phyloP scores from a whole-genome alignment of 257 asterid species.

The Ilex asprella region DNA sequence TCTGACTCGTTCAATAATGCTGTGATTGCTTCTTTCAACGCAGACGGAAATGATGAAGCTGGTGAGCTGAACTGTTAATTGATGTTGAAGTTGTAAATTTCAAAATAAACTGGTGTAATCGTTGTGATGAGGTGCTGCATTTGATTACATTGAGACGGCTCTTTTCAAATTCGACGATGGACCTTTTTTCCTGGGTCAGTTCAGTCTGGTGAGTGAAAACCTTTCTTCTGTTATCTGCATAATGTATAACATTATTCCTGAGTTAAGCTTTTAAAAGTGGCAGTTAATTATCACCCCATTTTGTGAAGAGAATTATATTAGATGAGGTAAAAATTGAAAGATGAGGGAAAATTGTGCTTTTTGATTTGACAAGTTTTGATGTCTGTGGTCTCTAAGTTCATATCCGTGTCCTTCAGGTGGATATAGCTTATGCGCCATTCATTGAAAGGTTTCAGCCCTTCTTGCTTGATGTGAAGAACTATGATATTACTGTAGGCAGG shows the following conservation, averaged over 20 bases:
- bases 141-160: conserved; percentile 58
- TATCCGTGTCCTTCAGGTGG: conserved; percentile 43
- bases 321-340: no score
- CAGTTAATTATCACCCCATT: no score
- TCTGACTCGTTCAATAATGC: conserved; percentile 44
- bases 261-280: background rate
- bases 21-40: conserved; percentile 47
- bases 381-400: background rate
- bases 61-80: conserved; percentile 22
- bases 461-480: conserved; percentile 47
- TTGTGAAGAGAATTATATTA: no score
- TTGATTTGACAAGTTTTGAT: background rate
- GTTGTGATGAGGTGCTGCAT: conserved; percentile 34
- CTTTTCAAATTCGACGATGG: conserved; percentile 68
- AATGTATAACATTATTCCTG: background rate
- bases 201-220: conserved; percentile 55
- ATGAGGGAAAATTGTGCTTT: no score
- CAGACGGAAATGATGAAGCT: conserved; percentile 36
- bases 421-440: conserved; percentile 73
- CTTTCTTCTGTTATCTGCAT: background rate
- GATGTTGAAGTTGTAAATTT: background rate
- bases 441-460: conserved; percentile 59
- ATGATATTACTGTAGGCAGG: conserved; percentile 51
- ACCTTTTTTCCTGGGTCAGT: conserved; percentile 72
- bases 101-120: conserved; percentile 4